phyloP scores from a whole-genome alignment of 2,329 filamentous ascomycete genomes.

The Ophiocordyceps robertsii region DNA sequence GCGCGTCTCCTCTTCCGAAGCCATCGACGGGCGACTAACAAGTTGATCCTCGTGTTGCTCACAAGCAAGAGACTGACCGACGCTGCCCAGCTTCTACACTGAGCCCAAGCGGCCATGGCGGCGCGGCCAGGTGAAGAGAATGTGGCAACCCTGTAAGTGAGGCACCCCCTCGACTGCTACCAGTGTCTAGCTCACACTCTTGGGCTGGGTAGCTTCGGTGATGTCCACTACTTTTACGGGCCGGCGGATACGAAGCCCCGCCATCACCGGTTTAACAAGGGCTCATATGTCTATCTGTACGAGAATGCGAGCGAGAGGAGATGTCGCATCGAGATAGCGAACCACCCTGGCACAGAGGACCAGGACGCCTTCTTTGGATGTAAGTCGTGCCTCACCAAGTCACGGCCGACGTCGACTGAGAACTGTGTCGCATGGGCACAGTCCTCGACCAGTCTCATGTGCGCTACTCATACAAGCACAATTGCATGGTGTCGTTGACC shows the following conservation, averaged over 20 bases:
- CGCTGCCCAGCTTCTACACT: too few relatives aligned
- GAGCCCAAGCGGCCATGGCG: conserved; percentile 21
- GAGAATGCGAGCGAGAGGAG: conserved; percentile 55
- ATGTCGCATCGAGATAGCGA: conserved; percentile 64
- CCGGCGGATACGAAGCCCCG: conserved; percentile 51
- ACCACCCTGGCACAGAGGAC: conserved; percentile 58
- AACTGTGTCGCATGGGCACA: conserved; percentile 16
- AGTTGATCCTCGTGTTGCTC: too few relatives aligned
- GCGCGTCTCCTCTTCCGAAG: too few relatives aligned
- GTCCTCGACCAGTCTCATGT: conserved; percentile 53
- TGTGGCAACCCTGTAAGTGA: conserved; percentile 35
- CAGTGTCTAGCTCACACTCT: not conserved
- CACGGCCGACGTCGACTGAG: not conserved
- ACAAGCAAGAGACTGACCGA: too few relatives aligned
- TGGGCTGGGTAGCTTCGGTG: conserved; percentile 47
- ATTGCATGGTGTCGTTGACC: conserved; percentile 54
- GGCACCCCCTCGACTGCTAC: not conserved
- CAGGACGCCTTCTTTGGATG: conserved; percentile 70
- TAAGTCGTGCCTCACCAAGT: conserved; percentile 26
- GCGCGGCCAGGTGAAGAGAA: conserved; percentile 34
- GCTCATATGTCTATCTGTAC: conserved; percentile 70
- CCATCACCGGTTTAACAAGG: conserved; percentile 72
- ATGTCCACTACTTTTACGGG: conserved; percentile 68
- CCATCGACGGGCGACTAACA: too few relatives aligned
- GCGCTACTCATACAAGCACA: conserved; percentile 61